Evolutionary conservation across 345 rosid species (phyloP).

Genomic region (Citrus hindsii): DNA sequence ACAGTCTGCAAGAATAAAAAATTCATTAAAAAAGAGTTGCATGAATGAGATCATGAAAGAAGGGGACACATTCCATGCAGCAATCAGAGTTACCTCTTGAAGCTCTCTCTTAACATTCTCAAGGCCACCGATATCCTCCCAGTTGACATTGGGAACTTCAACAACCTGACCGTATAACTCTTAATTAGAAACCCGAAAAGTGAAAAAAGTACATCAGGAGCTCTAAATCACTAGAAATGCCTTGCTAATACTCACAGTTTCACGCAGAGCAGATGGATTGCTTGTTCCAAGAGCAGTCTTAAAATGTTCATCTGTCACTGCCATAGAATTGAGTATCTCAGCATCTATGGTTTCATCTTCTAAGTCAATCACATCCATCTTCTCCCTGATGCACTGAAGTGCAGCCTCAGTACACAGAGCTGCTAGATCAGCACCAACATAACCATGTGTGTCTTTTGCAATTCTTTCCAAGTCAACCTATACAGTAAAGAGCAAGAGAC

Average conservation of each 20-base stretch:
- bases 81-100: conserved; percentile 62
- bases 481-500: conserved; percentile 3
- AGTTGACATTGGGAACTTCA: conserved; percentile 85
- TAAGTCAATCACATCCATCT: conserved; percentile 96
- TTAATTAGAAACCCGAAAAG: not conserved
- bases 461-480: conserved; percentile 95
- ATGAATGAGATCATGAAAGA: not conserved
- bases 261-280: conserved; percentile 85
- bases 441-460: conserved; percentile 88
- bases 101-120: conserved; percentile 95
- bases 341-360: conserved; percentile 97
- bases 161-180: conserved; percentile 53
- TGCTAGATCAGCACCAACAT: conserved; percentile 98
- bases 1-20: conserved; percentile 57
- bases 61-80: not conserved
- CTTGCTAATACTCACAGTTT: conserved; percentile 51
- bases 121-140: conserved; percentile 96
- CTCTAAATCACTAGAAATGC: not conserved
- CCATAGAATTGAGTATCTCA: conserved; percentile 90
- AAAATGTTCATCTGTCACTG: conserved; percentile 91
- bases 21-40: not conserved
- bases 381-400: conserved; percentile 96
- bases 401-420: conserved; percentile 98
- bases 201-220: not conserved
- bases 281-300: conserved; percentile 84